Base-by-base conservation (phyloP, 305 asterid species). In the Fraxinus angustifolia region DNA sequence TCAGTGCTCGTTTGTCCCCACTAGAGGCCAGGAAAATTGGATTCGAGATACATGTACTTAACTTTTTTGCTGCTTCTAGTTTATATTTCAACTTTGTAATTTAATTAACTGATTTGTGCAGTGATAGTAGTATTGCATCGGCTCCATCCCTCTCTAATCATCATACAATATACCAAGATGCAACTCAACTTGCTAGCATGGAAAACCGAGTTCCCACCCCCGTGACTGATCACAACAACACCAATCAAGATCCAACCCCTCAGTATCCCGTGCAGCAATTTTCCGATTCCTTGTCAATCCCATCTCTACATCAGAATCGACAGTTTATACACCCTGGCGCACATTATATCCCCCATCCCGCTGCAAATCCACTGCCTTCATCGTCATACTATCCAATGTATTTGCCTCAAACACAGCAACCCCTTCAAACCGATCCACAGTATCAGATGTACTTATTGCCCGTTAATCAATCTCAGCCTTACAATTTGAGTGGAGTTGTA, bases 331-430 rank as follows among this genome's bases (percentile, higher is more conserved):
- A 86, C 73, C 36, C 90, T 3, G 77, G 48, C 73, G 53, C 90
- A 30, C 92, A 91, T 78, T 90, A 88, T 79, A 79, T 87, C 80
- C 92, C 90, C 70, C 92, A 89, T 53, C 86, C 90, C 0, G 77
- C 79, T 23, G 65, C 86, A 2, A 86, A 82, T n/a, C 84, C 88
- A 1, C 33, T 87, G 60, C 92, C 90, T 26, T 77, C 87, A 14
- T 73, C 90, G 3, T 90, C 97, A 70, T 93, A 90, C 86, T 92
- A 92, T 80, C 94, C 91, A 35, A 87, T 92, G 81, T 91, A 92
- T 23, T 65, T 86, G 34, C 85, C 90, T 82, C 86, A 85, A 67
- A 76, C 86, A 17, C 93, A 91, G 58, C 91, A 84, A 35, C 88
- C 83, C 60, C 68, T 82, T 75, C 91, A 87, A 76, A 76, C 84